A percentile compares a stretch with the other conserved stretches of the same genome.
Conservation (phyloP, 257 asterid genomes). For the Linderniella brevidens region DNA sequence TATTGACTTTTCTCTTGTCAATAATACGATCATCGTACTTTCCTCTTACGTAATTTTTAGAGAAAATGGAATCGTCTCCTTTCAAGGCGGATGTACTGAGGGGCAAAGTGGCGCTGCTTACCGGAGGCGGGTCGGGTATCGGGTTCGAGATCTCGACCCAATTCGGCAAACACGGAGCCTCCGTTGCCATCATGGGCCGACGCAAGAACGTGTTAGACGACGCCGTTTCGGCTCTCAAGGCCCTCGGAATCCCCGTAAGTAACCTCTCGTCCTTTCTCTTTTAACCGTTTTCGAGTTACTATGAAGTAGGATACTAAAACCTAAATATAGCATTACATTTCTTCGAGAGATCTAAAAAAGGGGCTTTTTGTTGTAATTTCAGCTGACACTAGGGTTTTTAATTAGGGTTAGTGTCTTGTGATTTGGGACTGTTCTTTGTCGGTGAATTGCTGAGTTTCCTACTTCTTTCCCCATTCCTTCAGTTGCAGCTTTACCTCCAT, state of each 20-base stretch:
- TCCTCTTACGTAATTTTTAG: not conserved
- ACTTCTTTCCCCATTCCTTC: too few species aligned
- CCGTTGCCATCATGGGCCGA: slow-evolving; percentile 73
- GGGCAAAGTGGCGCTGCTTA: slow-evolving; percentile 54
- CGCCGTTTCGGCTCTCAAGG: slow-evolving; percentile 48
- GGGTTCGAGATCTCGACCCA: slow-evolving; percentile 54
- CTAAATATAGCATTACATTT: too few species aligned
- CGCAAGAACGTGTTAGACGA: slow-evolving; percentile 37
- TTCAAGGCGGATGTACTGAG: slow-evolving; percentile 34
- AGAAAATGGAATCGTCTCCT: slow-evolving; percentile 23
- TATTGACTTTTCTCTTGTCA: too few species aligned
- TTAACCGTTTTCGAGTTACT: not conserved
- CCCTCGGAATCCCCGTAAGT: slow-evolving; percentile 53
- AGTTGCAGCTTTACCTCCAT: too few species aligned
- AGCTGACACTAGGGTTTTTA: too few species aligned
- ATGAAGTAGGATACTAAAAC: too few species aligned
- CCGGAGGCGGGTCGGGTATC: slow-evolving; percentile 79
- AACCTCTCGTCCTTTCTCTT: not conserved
- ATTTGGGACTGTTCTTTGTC: too few species aligned
- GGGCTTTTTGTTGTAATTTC: too few species aligned
- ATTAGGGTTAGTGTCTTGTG: too few species aligned
- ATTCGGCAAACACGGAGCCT: slow-evolving; percentile 66
- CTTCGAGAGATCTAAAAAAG: too few species aligned
- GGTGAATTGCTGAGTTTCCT: too few species aligned
- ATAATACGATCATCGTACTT: not conserved